phyloP scores from a whole-genome alignment of 2,329 filamentous ascomycete genomes.

The Aureobasidium subglaciale region DNA sequence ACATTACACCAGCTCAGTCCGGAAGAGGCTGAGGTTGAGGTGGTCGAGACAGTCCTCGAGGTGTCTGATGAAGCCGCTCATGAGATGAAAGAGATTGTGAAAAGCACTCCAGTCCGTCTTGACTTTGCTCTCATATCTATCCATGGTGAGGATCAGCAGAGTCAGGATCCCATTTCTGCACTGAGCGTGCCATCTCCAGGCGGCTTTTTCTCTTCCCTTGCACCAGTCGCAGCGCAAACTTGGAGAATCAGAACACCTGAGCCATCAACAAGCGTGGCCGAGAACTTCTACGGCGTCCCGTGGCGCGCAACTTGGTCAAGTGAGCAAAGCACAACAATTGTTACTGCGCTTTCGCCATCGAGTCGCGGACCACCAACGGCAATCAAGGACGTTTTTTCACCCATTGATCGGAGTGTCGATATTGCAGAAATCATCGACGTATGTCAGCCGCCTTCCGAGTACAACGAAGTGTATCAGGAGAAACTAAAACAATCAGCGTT shows the following conservation, averaged over 20 bases:
- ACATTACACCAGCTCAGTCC: slow-evolving; percentile 69
- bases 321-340: slow-evolving; percentile 60
- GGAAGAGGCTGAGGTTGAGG: slow-evolving; percentile 29
- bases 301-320: slow-evolving; percentile 45
- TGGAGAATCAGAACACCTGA: slow-evolving; percentile 61
- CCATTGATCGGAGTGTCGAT: slow-evolving; percentile 29
- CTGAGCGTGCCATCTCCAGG: slow-evolving; percentile 87
- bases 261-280: slow-evolving; percentile 83
- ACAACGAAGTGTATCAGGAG: slow-evolving; percentile 66
- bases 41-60: slow-evolving; percentile 31
- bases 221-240: slow-evolving; percentile 66
- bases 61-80: slow-evolving; percentile 40
- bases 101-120: slow-evolving; percentile 22
- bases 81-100: slow-evolving; percentile 57
- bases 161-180: slow-evolving; percentile 63
- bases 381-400: slow-evolving; percentile 42
- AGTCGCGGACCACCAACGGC: slow-evolving; percentile 60
- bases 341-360: slow-evolving; percentile 41
- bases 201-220: slow-evolving; percentile 83
- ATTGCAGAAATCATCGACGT: slow-evolving; percentile 47
- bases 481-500: slow-evolving; percentile 65
- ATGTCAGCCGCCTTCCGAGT: slow-evolving; percentile 56
- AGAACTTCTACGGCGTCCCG: slow-evolving; percentile 81
- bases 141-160: slow-evolving; percentile 18
- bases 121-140: slow-evolving; percentile 6